phyloP scores from a whole-genome alignment of 2,329 filamentous ascomycete genomes.

The Fusarium sacchari region DNA sequence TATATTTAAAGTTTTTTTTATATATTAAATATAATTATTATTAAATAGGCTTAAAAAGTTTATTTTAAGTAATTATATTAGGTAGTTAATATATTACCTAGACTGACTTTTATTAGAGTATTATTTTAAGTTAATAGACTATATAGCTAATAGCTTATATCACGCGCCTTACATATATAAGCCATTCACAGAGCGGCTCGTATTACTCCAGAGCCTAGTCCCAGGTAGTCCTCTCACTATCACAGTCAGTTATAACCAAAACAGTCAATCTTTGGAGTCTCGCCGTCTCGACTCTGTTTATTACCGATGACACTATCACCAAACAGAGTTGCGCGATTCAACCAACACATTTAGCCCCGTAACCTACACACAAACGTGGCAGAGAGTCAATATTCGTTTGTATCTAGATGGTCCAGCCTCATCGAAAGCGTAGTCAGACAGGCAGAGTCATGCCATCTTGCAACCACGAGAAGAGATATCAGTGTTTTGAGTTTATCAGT shows the following conservation, averaged over 20 bases:
- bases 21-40: no score
- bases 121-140: no score
- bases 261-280: not conserved
- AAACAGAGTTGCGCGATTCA: not conserved
- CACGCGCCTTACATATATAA: no score
- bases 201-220: not conserved
- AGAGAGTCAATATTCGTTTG: not conserved
- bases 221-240: not conserved
- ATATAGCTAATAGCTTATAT: no score
- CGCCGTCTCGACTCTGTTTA: not conserved
- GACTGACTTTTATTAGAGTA: no score
- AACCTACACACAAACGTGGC: not conserved
- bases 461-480: not conserved
- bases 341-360: not conserved
- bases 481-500: not conserved
- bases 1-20: no score
- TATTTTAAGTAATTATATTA: no score
- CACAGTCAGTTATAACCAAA: not conserved
- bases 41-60: no score
- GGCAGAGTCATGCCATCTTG: not conserved
- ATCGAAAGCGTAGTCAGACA: not conserved
- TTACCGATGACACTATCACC: not conserved
- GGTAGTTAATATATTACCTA: no score
- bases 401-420: not conserved
- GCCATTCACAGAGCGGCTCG: not conserved